A percentile compares a stretch with the other conserved stretches of the same genome.
Conservation (phyloP, 2,329 filamentous ascomycete genomes). For the Capronia americana region DNA sequence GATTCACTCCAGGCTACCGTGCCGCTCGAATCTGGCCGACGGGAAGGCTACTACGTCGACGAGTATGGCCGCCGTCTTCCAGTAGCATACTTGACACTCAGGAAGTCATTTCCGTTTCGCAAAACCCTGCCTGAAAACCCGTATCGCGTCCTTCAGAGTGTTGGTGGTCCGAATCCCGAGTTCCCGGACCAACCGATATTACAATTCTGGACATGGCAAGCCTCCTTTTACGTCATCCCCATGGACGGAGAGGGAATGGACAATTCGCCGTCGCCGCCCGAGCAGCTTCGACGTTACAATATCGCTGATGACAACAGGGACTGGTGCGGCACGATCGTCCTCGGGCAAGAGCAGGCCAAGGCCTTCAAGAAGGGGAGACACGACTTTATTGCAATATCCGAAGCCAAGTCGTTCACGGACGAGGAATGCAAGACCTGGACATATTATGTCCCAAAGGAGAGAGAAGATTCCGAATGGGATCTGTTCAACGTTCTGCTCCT, state of each 20-base stretch:
- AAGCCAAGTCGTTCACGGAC: slow-evolving; percentile 45
- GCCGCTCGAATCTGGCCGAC: no score
- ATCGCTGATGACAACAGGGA: slow-evolving; percentile 43
- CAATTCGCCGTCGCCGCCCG: not conserved
- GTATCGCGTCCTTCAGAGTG: not conserved
- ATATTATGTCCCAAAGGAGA: slow-evolving; percentile 46
- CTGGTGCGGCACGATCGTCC: slow-evolving; percentile 45
- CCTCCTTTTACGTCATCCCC: slow-evolving; percentile 22
- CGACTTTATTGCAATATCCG: slow-evolving; percentile 46
- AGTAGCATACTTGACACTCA: not conserved
- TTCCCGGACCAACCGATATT: slow-evolving; percentile 4
- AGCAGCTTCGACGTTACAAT: slow-evolving; percentile 34
- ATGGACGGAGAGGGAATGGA: not conserved
- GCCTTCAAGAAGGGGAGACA: not conserved
- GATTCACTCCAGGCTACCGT: no score
- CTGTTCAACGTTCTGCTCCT: slow-evolving; percentile 47
- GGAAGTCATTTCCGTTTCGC: not conserved
- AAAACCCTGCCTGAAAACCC: slow-evolving; percentile 17
- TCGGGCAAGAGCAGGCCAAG: slow-evolving; percentile 38
- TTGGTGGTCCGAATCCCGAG: slow-evolving; percentile 12
- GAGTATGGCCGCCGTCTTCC: not conserved
- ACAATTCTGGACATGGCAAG: slow-evolving; percentile 19
- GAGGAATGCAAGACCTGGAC: slow-evolving; percentile 46
- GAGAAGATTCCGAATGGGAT: slow-evolving; percentile 45
- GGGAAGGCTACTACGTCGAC: not conserved